These are phyloP conservation scores for Staphylotrichum tortipilum DNA, from an alignment of 495 filamentous ascomycete species.

Conservation along the genomic window DNA sequence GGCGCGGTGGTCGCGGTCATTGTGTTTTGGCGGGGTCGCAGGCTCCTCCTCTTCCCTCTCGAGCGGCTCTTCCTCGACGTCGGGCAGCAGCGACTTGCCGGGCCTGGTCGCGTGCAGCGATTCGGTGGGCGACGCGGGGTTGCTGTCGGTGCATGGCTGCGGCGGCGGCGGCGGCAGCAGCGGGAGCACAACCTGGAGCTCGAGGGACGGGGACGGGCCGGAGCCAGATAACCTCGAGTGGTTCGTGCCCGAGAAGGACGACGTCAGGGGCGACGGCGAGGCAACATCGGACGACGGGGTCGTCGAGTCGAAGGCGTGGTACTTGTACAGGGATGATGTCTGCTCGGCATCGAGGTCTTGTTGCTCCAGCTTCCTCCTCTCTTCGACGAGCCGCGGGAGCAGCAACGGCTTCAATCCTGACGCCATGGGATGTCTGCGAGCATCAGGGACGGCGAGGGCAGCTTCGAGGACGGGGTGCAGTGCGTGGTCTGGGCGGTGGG, in stretches of 20 bases:
- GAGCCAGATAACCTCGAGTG: constrained; percentile 50
- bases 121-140: constrained; percentile 38
- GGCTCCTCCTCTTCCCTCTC: constrained; percentile 46
- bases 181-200: too few species aligned
- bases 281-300: constrained; percentile 51
- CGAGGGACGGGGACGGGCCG: constrained; percentile 44
- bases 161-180: too few species aligned
- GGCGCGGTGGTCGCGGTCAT: constrained; percentile 28
- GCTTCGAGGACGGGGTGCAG: background rate
- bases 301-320: constrained; percentile 45
- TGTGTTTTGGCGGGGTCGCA: constrained; percentile 33
- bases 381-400: constrained; percentile 45
- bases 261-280: constrained; percentile 53
- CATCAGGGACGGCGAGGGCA: background rate
- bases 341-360: constrained; percentile 16
- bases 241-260: constrained; percentile 50
- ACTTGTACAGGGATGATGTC: constrained; percentile 22
- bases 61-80: constrained; percentile 47
- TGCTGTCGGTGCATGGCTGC: constrained; percentile 31
- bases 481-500: background rate
- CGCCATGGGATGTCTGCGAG: constrained; percentile 33
- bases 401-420: constrained; percentile 42
- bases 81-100: constrained; percentile 43
- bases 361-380: constrained; percentile 36
- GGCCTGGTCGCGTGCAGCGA: constrained; percentile 28